Evolutionary conservation across 2,329 filamentous ascomycete genomes (phyloP).

Genomic region (Ophiostoma tasmaniense): DNA sequence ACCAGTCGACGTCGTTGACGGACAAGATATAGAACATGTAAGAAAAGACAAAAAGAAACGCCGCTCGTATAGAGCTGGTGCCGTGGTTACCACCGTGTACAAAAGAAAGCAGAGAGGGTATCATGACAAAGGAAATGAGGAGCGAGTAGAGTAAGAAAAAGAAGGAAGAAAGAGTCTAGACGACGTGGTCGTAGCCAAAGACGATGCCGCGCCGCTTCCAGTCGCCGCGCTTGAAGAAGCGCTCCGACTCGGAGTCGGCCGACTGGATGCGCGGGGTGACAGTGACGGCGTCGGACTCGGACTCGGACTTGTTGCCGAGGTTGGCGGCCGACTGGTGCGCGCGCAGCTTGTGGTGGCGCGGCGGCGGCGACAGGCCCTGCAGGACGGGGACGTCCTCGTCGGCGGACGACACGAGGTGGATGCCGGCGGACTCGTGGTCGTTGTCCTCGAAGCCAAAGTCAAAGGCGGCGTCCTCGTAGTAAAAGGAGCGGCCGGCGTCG

Average conservation of each 20-base stretch:
- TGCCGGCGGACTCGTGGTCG: constrained; percentile 15
- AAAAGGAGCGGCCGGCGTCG: not conserved
- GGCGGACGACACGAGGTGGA: constrained; percentile 14
- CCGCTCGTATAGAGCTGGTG: not conserved
- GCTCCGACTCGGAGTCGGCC: constrained; percentile 21
- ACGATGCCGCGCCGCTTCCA: constrained; percentile 32
- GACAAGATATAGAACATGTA: constrained; percentile 4
- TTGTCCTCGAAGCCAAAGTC: constrained; percentile 29
- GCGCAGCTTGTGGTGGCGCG: constrained; percentile 16
- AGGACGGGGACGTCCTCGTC: constrained; percentile 12
- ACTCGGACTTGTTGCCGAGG: not conserved
- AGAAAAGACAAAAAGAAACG: not conserved
- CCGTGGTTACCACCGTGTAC: not conserved
- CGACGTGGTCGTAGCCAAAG: constrained; percentile 22
- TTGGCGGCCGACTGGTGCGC: constrained; percentile 12
- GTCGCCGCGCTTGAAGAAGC: constrained; percentile 28
- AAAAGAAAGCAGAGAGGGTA: constrained; percentile 14
- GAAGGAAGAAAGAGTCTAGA: not conserved
- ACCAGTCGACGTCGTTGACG: not conserved
- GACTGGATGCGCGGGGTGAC: constrained; percentile 11
- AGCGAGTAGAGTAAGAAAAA: not conserved
- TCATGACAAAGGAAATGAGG: constrained; percentile 18
- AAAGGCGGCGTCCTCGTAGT: constrained; percentile 22
- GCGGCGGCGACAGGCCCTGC: constrained; percentile 19
- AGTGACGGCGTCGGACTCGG: constrained; percentile 7